A percentile compares a stretch with the other conserved stretches of the same genome.
Conservation (phyloP, 176 grass and related monocot genomes). For the bread wheat (Triticum aestivum) region DNA sequence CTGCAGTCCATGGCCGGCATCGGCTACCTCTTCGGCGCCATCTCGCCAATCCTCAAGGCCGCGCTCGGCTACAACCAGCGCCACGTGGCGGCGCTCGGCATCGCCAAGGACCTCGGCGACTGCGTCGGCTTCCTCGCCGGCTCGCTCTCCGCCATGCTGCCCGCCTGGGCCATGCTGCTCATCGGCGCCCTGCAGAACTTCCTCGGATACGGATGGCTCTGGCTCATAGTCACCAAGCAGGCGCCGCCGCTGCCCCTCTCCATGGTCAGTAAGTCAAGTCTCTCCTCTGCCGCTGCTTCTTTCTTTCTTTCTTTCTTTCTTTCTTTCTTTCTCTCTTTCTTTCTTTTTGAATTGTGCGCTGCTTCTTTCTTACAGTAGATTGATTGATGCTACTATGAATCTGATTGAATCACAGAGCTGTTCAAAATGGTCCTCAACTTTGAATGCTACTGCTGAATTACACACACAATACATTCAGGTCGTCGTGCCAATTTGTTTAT, state of each 20-base stretch:
- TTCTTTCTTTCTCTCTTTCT: neutral
- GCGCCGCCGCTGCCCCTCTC: conserved; percentile 61
- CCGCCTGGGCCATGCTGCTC: conserved; percentile 68
- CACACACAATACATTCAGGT: neutral
- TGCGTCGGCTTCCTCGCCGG: conserved; percentile 88
- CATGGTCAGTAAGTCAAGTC: conserved; percentile 46
- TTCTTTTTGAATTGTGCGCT: neutral
- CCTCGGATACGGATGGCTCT: conserved; percentile 84
- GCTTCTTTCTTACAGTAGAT: neutral
- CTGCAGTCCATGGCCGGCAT: conserved; percentile 88
- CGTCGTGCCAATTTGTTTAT: conserved; percentile 18
- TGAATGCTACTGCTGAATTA: conserved; percentile 21
- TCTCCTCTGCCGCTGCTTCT: neutral
- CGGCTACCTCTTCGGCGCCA: conserved; percentile 83
- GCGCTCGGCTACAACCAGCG: conserved; percentile 90
- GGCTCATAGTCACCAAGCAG: conserved; percentile 76
- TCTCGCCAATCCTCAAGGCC: conserved; percentile 78
- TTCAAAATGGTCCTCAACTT: neutral
- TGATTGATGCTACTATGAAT: neutral
- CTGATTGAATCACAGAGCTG: neutral
- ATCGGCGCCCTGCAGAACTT: conserved; percentile 74
- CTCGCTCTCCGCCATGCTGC: conserved; percentile 62
- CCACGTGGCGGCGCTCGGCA: conserved; percentile 71
- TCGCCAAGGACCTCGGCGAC: conserved; percentile 91
- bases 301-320: neutral